Percentiles rank a stretch among this genome's conserved stretches.
Evolutionary conservation across 2,329 filamentous ascomycete species (phyloP).

Genomic region (Aspergillus japonicus): DNA sequence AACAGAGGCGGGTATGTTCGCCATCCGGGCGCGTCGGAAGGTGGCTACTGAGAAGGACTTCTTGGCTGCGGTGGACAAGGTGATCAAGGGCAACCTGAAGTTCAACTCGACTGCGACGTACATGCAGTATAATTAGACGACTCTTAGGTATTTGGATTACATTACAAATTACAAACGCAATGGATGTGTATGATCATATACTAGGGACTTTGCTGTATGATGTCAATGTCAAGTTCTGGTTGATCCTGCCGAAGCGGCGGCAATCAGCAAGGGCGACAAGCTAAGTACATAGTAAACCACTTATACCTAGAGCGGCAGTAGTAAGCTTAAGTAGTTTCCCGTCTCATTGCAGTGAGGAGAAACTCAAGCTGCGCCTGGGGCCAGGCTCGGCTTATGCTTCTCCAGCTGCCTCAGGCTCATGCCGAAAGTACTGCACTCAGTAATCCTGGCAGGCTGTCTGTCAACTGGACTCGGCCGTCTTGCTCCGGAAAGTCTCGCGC

Average conservation of each 20-base stretch:
- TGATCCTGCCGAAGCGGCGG: not conserved
- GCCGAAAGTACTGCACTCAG: not conserved
- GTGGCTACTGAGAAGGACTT: constrained; percentile 99
- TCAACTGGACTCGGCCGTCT: constrained; percentile 8
- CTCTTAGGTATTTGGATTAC: constrained; percentile 10
- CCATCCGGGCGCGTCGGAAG: constrained; percentile 91
- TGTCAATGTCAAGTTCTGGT: not conserved
- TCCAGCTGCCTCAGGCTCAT: not conserved
- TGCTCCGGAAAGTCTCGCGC: constrained; percentile 25
- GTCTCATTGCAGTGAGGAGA: too few species aligned
- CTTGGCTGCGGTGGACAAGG: constrained; percentile 95
- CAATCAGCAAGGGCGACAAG: not conserved
- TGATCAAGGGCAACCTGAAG: constrained; percentile 98
- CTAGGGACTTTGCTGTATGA: constrained; percentile 26
- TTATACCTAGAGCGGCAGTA: too few species aligned
- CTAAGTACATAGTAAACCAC: too few species aligned
- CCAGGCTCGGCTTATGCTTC: too few species aligned
- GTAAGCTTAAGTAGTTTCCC: too few species aligned
- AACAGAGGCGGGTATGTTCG: constrained; percentile 98
- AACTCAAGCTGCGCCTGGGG: not conserved
- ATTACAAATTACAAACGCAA: constrained; percentile 31
- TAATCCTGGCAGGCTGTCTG: not conserved
- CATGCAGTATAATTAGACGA: constrained; percentile 92
- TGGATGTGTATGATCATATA: constrained; percentile 37
- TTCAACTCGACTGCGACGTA: constrained; percentile 98